Base-by-base conservation (phyloP, 208 protist genomes). In the Vickermania spadyakhi region DNA sequence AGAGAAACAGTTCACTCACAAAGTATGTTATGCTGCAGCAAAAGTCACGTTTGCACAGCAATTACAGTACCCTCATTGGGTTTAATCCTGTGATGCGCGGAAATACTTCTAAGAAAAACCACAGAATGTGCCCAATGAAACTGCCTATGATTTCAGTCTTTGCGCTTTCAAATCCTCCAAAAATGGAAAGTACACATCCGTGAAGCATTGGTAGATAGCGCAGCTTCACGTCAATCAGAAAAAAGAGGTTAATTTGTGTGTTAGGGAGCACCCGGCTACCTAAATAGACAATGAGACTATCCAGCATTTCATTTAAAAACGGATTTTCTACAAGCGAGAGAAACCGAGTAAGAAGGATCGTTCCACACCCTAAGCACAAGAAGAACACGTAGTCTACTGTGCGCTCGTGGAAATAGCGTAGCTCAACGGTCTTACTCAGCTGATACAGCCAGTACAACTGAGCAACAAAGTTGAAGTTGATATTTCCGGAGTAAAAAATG, bases 21-120 rank as follows among this genome's bases (percentile, higher is more conserved):
- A n/a, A n/a, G n/a, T n/a, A n/a, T n/a, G n/a, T 4, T 21, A 3
- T 4, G 7, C 18, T 3, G 7, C 22, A 41, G 5, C 45, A 23
- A 27, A 77, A 67, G 0, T 71, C 29, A 21, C 60, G 36, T 23
- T 72, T 58, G 31, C 84, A 74, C 4, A 60, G 29, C 22, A 69
- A 45, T 49, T 90, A 45, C 36, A 45, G 79, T 2, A 91, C 27
- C 27, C 73, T 69, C 28, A 94, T 69, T 5, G 72, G 73, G 26
- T 79, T 62, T 14, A 86, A 25, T 2, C 76, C 84, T 21, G 84
- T 90, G 52, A 94, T 94, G 31, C 81, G 79, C 18, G 88, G 88
- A 66, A 94, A 87, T n/a, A 94, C 78, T 45, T 92, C 84, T 4
- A 89, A 59, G 13, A 91, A 52, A 57, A 86, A 94, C 79, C 84